A percentile compares a stretch with the other conserved stretches of the same genome.
Evolutionary conservation across 306 rosid species (phyloP).

Genomic region (Hippophae tibetana): DNA sequence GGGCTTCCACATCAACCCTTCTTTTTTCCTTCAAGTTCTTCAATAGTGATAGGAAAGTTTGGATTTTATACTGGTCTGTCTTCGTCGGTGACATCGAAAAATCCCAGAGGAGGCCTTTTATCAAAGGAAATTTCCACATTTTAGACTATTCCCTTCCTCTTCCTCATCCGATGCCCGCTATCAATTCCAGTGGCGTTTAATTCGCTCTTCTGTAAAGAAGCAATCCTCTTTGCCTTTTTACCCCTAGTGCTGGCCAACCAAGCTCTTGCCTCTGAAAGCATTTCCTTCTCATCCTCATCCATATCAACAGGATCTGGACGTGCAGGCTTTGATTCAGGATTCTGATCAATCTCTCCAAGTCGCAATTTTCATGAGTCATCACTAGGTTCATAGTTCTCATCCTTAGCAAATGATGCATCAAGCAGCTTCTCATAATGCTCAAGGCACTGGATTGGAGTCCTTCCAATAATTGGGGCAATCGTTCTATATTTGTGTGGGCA

Average conservation of each 20-base stretch:
- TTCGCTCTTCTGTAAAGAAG: constrained; percentile 93
- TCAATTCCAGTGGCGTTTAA: constrained; percentile 94
- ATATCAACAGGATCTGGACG: constrained; percentile 95
- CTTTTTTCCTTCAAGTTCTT: constrained; percentile 89
- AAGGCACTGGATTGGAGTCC: constrained; percentile 86
- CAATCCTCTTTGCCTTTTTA: constrained; percentile 85
- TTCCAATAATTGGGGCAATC: constrained; percentile 88
- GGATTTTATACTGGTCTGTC: constrained; percentile 68
- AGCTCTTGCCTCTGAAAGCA: constrained; percentile 96
- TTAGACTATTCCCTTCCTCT: constrained; percentile 83
- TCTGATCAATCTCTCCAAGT: constrained; percentile 93
- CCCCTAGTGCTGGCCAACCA: constrained; percentile 90
- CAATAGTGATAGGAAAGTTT: constrained; percentile 73
- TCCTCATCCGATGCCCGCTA: constrained; percentile 73
- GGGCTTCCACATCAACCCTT: constrained; percentile 70
- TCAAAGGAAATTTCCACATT: constrained; percentile 89
- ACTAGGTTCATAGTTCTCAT: constrained; percentile 82
- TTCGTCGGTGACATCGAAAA: constrained; percentile 71
- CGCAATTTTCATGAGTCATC: constrained; percentile 86
- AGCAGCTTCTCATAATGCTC: constrained; percentile 93
- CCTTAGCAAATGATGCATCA: constrained; percentile 91
- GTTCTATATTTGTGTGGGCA: constrained; percentile 97
- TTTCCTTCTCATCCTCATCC: constrained; percentile 99
- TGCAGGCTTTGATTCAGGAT: constrained; percentile 91
- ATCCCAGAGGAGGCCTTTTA: constrained; percentile 91